Percentiles rank a stretch among this genome's conserved stretches.
These are phyloP conservation scores for Lachnellula subtilissima DNA, from an alignment of 2,329 filamentous ascomycete species.

Conservation along the genomic window DNA sequence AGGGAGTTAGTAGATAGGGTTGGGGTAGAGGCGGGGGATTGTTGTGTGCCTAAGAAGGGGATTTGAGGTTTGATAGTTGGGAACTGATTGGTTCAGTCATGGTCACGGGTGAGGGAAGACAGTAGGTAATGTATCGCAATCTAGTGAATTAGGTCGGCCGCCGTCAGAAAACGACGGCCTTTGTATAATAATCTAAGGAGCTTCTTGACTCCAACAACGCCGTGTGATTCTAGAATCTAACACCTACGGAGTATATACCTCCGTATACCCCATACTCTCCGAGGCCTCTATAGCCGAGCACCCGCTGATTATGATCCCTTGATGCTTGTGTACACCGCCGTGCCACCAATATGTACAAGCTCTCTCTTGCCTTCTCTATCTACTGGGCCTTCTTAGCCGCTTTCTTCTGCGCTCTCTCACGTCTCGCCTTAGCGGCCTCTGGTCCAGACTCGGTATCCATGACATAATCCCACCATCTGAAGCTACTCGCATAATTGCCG, in stretches of 20 bases:
- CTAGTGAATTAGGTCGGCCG: conserved; percentile 10
- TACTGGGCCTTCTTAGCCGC: conserved; percentile 54
- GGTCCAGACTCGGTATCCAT: conserved; percentile 91
- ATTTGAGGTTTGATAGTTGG: background rate
- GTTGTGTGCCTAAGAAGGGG: conserved; percentile 46
- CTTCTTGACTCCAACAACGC: background rate
- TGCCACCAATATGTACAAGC: conserved; percentile 13
- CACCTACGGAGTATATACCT: background rate
- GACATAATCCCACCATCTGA: conserved; percentile 97
- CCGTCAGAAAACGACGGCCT: background rate
- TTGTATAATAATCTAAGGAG: conserved; percentile 5
- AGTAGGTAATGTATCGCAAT: background rate
- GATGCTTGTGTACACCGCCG: background rate
- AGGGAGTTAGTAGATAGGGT: conserved; percentile 45
- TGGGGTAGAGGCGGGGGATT: conserved; percentile 45
- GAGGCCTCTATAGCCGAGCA: background rate
- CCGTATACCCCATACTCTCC: background rate
- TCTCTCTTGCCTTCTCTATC: background rate
- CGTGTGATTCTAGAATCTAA: background rate
- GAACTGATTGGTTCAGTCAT: background rate
- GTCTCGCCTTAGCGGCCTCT: conserved; percentile 77
- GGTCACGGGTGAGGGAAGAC: background rate
- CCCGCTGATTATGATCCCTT: background rate
- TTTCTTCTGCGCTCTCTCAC: conserved; percentile 67
- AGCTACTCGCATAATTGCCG: conserved; percentile 95